Percentiles rank a stretch among this genome's conserved stretches.
phyloP scores from a whole-genome alignment of 2,329 filamentous ascomycete genomes.

The Aspergillus flavus region DNA sequence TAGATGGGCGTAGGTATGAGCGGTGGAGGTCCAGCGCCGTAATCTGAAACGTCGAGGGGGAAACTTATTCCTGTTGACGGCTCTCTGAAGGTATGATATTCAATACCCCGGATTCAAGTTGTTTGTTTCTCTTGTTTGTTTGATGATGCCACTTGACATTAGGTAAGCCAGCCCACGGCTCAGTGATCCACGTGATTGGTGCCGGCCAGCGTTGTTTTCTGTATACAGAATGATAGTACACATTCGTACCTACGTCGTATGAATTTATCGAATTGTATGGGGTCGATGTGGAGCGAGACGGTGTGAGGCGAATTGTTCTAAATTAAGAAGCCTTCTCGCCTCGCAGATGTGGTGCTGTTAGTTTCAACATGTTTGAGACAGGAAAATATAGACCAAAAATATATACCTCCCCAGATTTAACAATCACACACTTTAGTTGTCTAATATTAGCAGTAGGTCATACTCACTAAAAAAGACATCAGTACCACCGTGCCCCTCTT shows the following conservation, averaged over 20 bases:
- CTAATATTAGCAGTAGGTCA: neutral
- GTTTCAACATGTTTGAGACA: neutral
- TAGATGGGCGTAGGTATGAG: slow-evolving; percentile 10
- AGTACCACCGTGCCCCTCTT: neutral
- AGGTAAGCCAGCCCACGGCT: neutral
- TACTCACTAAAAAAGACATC: neutral
- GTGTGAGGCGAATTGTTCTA: neutral
- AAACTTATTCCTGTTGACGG: neutral
- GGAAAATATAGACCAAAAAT: neutral
- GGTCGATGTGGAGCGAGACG: neutral
- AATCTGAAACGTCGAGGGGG: neutral
- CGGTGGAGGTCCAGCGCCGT: neutral
- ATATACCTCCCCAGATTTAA: neutral
- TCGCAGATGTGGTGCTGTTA: neutral
- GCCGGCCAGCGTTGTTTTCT: neutral
- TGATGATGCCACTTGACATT: neutral
- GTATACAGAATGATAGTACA: neutral
- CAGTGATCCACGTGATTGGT: neutral
- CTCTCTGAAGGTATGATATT: neutral
- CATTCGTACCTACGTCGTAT: neutral
- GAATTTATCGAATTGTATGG: neutral
- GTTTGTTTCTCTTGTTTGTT: slow-evolving; percentile 9
- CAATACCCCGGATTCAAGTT: slow-evolving; percentile 3
- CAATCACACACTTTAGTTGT: neutral
- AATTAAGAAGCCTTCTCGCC: neutral